Percentiles rank a stretch among this genome's conserved stretches.
Conservation (phyloP, 305 asterid genomes). For the Plantago rigida region DNA sequence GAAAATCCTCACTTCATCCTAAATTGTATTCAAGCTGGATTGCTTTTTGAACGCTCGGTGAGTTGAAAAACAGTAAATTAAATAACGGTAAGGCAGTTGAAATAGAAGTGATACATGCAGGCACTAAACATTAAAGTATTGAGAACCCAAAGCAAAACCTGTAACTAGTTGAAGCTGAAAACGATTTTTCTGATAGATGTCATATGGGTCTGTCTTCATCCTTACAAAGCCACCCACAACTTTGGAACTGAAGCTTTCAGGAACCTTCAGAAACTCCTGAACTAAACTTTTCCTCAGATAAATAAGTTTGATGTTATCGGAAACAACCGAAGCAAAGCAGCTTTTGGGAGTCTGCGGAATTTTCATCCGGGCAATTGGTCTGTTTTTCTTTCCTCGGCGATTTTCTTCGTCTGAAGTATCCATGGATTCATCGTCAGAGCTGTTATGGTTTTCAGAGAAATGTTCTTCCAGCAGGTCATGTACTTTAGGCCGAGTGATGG, state of each 20-base stretch:
- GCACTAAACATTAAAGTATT: conserved; percentile 11
- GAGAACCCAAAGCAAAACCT: conserved; percentile 39
- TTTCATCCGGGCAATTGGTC: conserved; percentile 26
- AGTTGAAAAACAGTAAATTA: conserved; percentile 1
- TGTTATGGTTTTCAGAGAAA: conserved; percentile 60
- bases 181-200: conserved; percentile 57
- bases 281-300: conserved; percentile 62
- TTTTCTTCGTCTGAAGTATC: conserved; percentile 50
- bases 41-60: background rate
- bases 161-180: conserved; percentile 74
- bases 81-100: background rate
- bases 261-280: conserved; percentile 55
- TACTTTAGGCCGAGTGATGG: conserved; percentile 43
- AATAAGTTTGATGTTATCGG: conserved; percentile 67
- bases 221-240: conserved; percentile 77
- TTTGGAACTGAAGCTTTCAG: conserved; percentile 50
- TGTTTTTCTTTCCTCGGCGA: conserved; percentile 28
- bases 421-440: conserved; percentile 45
- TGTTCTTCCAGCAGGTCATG: conserved; percentile 62
- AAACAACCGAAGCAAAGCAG: conserved; percentile 66
- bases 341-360: conserved; percentile 47
- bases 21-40: too few species aligned
- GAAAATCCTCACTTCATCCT: too few species aligned
- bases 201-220: conserved; percentile 67
- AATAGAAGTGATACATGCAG: conserved; percentile 11